Evolutionary conservation across 805 yeast species (phyloP).

Genomic region (Kodamaea hsintzibuensis): DNA sequence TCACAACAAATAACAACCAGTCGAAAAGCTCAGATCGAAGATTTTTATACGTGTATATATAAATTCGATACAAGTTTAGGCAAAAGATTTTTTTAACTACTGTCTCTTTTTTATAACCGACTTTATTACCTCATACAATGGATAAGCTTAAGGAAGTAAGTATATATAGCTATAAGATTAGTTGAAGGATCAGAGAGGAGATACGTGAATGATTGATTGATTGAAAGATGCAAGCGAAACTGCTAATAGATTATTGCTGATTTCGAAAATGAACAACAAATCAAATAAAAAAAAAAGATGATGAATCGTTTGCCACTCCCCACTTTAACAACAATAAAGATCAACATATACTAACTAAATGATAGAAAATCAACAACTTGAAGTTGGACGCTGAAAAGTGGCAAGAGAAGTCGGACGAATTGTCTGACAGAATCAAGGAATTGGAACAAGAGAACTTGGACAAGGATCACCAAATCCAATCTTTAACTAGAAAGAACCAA

Average conservation of each 20-base stretch:
- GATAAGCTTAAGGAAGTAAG: constrained; percentile 63
- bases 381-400: constrained; percentile 95
- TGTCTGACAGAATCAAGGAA: constrained; percentile 74
- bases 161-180: constrained; percentile 18
- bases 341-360: constrained; percentile 3
- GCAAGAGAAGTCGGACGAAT: constrained; percentile 95
- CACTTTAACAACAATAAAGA: neutral
- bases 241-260: too few relatives aligned
- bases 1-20: neutral
- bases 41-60: neutral
- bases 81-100: constrained; percentile 1
- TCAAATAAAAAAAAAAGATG: neutral
- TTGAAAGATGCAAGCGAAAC: too few relatives aligned
- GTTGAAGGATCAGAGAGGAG: neutral
- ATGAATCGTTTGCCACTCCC: neutral
- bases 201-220: neutral
- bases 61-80: neutral
- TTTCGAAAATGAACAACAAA: neutral
- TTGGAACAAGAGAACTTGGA: constrained; percentile 90
- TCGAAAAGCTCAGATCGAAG: neutral
- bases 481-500: constrained; percentile 89
- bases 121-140: constrained; percentile 33
- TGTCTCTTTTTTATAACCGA: neutral
- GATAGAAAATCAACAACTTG: constrained; percentile 79
- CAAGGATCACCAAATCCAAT: constrained; percentile 92